Base-by-base conservation (phyloP, 1,284 basidiomycete species). In the Rhodotorula glutinis region DNA sequence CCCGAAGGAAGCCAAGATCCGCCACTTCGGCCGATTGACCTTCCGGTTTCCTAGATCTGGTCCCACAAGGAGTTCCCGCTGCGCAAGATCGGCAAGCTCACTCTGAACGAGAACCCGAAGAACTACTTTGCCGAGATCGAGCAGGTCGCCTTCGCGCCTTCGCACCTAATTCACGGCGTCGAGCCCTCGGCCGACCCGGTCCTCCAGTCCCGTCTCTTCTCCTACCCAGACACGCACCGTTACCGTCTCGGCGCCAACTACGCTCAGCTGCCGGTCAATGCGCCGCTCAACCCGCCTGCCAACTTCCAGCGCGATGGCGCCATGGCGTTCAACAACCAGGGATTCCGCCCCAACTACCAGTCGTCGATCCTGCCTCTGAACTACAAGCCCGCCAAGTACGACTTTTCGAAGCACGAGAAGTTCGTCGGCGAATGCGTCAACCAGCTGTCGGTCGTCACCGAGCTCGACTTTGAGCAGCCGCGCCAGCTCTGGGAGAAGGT, bases 171-270 rank as follows among this genome's bases (percentile, higher is more conserved):
- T 5, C 89, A 89, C 2, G 94, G 92, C 78, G 85, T 93, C 75
- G 93, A 95, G 82, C 85, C 91, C 44, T 88, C 88, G 23, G 85
- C 87, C 46, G 93, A 96, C 80, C 93, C 93, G 23, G 89, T 96
- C 69, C 83, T 96, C 71, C 93, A 96, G 79, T 88, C 88, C 38
- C 90, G 93, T 70, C 85, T 96, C 51, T 96, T 95, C 86, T 91
- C 91, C 16, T 97, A 97, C 83, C 90, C 92, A 8, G 93, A 96
- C 79, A 91, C 93, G 11, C 92, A 95, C 79, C 87, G 91, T 69
- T 88, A 93, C 82, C 57, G 57, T 4, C 87, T 79, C 64, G 61
- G 91, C 47, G 75, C 80, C 67, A 96, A 96, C 84, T 94, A 95
- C 82, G 79, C 87, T 75, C 91, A 95, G 78, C 82, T 97, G 19